phyloP scores from a whole-genome alignment of 202 grass and related monocot species.

The Bolboschoenoplectus hybrid region DNA sequence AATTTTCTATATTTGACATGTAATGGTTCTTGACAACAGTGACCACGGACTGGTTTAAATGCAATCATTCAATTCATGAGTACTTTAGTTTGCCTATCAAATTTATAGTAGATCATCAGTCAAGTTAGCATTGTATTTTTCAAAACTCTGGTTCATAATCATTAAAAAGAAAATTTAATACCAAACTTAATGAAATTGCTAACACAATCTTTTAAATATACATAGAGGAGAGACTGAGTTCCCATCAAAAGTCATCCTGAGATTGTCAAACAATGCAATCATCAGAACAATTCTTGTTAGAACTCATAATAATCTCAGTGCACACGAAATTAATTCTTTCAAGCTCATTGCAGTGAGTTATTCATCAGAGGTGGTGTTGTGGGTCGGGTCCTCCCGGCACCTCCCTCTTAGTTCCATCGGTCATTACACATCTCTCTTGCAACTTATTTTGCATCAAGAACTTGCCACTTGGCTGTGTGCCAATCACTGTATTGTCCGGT shows the following conservation, averaged over 20 bases:
- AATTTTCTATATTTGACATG: not conserved
- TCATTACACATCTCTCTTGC: not conserved
- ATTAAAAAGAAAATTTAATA: not conserved
- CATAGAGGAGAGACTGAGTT: not conserved
- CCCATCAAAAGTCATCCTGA: slow-evolving; percentile 2
- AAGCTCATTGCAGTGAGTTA: not conserved
- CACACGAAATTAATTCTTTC: slow-evolving; percentile 7
- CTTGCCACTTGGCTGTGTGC: not conserved
- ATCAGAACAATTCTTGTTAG: not conserved
- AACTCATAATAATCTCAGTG: not conserved
- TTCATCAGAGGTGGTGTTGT: slow-evolving; percentile 41
- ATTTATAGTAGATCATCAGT: not conserved
- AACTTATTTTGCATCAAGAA: slow-evolving; percentile 1
- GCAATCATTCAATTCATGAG: not conserved
- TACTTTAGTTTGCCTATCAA: not conserved
- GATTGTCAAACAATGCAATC: not conserved
- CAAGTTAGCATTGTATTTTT: slow-evolving; percentile 12
- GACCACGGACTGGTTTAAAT: not conserved
- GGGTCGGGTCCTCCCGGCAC: slow-evolving; percentile 54
- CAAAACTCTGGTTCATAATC: not conserved
- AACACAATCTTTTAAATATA: not conserved
- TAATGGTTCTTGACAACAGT: not conserved
- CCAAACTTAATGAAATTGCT: not conserved
- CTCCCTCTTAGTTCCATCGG: slow-evolving; percentile 33
- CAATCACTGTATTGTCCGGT: not conserved